phyloP scores from a whole-genome alignment of 148 eudicot genomes.

The Vaccinium corymbosum region DNA sequence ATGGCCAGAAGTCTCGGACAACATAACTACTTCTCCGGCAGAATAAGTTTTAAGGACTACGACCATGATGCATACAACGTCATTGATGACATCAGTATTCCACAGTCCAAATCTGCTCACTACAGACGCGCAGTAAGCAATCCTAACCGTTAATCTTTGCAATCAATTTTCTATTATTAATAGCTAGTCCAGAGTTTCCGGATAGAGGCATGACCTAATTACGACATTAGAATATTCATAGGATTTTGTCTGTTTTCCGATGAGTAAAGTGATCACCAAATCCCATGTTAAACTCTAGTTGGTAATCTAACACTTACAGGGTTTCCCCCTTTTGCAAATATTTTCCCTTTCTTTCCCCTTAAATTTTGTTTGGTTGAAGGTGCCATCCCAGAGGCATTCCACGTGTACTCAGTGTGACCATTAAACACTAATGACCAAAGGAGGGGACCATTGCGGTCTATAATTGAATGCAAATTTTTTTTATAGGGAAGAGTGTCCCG shows the following conservation, averaged over 20 bases:
- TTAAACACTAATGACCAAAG: conserved; percentile 20
- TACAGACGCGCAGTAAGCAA: too few species aligned
- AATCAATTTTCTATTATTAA: neutral
- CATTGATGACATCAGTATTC: too few species aligned
- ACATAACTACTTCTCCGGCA: too few species aligned
- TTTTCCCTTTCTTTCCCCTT: neutral
- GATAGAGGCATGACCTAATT: neutral
- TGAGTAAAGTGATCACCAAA: neutral
- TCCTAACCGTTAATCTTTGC: too few species aligned
- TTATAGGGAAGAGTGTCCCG: too few species aligned
- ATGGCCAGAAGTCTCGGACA: too few species aligned
- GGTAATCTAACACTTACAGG: conserved; percentile 12
- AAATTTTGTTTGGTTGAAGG: conserved; percentile 38
- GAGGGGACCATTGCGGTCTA: conserved; percentile 30
- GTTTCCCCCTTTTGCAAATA: neutral
- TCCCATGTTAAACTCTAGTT: conserved; percentile 5
- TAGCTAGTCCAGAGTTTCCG: neutral
- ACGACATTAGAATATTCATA: neutral
- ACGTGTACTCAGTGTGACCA: conserved; percentile 28
- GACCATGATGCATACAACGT: too few species aligned
- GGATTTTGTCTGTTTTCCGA: neutral
- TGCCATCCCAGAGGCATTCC: conserved; percentile 18
- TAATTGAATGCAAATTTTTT: conserved; percentile 3
- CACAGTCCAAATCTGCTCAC: too few species aligned
- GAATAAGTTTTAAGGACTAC: too few species aligned